phyloP scores from a whole-genome alignment of 768 basidiomycete species.

The Tephrocybe sp. region DNA sequence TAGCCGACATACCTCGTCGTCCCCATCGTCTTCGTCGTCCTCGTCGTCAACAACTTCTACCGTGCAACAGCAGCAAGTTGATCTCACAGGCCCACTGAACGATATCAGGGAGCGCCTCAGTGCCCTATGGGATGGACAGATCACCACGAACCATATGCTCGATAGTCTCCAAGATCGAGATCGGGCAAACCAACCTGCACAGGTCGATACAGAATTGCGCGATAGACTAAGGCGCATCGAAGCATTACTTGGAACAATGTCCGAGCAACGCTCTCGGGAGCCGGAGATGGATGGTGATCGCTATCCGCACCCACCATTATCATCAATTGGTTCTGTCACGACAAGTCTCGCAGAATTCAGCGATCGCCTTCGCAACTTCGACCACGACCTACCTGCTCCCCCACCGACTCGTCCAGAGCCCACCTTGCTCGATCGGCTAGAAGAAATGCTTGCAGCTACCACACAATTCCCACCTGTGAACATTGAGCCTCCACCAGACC shows the following conservation, averaged over 20 bases:
- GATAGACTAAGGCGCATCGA: constrained; percentile 48
- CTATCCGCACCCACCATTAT: constrained; percentile 21
- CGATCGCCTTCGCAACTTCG: constrained; percentile 22
- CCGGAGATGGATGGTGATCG: constrained; percentile 20
- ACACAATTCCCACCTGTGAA: constrained; percentile 36
- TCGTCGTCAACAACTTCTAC: constrained; percentile 38
- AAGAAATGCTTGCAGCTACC: constrained; percentile 56
- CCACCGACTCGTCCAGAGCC: constrained; percentile 45
- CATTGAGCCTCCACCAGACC: constrained; percentile 50
- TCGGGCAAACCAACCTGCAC: constrained; percentile 35
- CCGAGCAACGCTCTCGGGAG: constrained; percentile 33
- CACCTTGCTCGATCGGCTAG: constrained; percentile 59
- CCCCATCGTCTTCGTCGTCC: constrained; percentile 29
- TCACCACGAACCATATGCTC: constrained; percentile 56
- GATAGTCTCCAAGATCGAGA: constrained; percentile 62
- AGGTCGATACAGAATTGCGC: constrained; percentile 39
- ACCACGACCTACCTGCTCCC: constrained; percentile 40
- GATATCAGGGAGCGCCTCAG: constrained; percentile 59
- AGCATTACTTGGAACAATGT: constrained; percentile 39
- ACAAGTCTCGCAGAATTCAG: constrained; percentile 25
- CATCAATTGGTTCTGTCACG: constrained; percentile 28
- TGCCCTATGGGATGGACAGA: constrained; percentile 64
- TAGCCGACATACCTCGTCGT: constrained; percentile 12
- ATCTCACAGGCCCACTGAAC: constrained; percentile 54
- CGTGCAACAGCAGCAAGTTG: constrained; percentile 28